Conservation (phyloP, 2,329 filamentous ascomycete species). For the Lasiodiplodia sp. region DNA sequence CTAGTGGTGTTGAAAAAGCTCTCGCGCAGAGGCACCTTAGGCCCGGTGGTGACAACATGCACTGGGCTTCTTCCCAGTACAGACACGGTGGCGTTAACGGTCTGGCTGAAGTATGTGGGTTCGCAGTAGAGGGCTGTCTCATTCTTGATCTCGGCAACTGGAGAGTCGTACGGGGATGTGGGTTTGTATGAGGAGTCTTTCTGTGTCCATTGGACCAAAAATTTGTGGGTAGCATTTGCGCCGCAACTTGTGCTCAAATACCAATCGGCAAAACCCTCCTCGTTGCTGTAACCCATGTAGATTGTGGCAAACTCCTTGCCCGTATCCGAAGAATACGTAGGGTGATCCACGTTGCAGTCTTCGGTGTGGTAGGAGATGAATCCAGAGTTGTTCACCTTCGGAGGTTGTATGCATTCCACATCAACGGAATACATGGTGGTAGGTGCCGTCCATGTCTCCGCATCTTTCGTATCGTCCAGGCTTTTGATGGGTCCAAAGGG, state of each 20-base stretch:
- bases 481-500: constrained; percentile 49
- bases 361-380: not conserved
- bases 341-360: constrained; percentile 4
- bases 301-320: constrained; percentile 26
- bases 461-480: constrained; percentile 27
- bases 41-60: not conserved
- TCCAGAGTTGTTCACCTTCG: constrained; percentile 26
- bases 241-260: constrained; percentile 47
- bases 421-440: constrained; percentile 46
- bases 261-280: constrained; percentile 41
- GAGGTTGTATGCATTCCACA: constrained; percentile 40
- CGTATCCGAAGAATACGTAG: constrained; percentile 38
- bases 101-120: constrained; percentile 43
- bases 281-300: constrained; percentile 57
- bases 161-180: not conserved
- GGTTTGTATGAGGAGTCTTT: not conserved
- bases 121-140: constrained; percentile 54
- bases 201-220: constrained; percentile 35
- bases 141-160: constrained; percentile 31
- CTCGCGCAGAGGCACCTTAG: constrained; percentile 32
- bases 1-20: constrained; percentile 48
- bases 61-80: constrained; percentile 29
- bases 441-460: constrained; percentile 37
- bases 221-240: constrained; percentile 43
- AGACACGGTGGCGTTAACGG: constrained; percentile 52